A percentile compares a stretch with the other conserved stretches of the same genome.
Conservation (phyloP, 352 stramenopile genomes). For the Aphanomyces cochlioides region DNA sequence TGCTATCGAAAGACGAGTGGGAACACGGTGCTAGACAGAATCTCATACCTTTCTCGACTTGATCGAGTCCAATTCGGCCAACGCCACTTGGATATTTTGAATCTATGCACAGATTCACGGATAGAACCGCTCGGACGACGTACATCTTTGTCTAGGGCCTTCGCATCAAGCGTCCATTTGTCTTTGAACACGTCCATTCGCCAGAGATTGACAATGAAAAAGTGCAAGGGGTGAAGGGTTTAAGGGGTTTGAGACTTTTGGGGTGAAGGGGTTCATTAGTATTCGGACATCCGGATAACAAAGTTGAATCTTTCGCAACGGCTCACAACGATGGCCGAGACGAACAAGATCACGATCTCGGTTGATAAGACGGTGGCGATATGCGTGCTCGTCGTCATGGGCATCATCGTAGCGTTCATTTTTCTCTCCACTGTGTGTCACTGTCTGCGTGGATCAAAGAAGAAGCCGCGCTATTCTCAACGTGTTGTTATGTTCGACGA, state of each 20-base stretch:
- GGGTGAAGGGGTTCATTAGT: background rate
- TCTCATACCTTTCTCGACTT: conserved; percentile 60
- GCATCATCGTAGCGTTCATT: background rate
- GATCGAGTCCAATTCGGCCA: conserved; percentile 64
- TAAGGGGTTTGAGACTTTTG: too few relatives aligned
- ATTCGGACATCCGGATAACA: background rate
- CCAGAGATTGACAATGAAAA: background rate
- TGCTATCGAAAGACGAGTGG: conserved; percentile 33
- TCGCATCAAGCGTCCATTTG: conserved; percentile 23
- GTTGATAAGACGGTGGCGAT: background rate
- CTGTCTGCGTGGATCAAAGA: background rate
- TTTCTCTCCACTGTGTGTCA: background rate
- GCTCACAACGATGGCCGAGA: too few relatives aligned
- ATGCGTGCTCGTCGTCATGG: background rate
- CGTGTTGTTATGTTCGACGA: too few relatives aligned
- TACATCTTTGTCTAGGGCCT: conserved; percentile 21
- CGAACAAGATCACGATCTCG: background rate
- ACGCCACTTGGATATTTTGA: conserved; percentile 66
- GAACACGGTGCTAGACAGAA: background rate
- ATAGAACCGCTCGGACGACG: background rate
- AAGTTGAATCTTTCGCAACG: background rate
- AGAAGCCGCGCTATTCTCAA: too few relatives aligned
- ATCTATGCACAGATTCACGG: conserved; percentile 42
- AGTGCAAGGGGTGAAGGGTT: background rate
- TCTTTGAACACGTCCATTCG: conserved; percentile 8